These are phyloP conservation scores for Bonia amplexicaulis DNA, from an alignment of 176 grass and related monocot genomes.

Conservation along the genomic window DNA sequence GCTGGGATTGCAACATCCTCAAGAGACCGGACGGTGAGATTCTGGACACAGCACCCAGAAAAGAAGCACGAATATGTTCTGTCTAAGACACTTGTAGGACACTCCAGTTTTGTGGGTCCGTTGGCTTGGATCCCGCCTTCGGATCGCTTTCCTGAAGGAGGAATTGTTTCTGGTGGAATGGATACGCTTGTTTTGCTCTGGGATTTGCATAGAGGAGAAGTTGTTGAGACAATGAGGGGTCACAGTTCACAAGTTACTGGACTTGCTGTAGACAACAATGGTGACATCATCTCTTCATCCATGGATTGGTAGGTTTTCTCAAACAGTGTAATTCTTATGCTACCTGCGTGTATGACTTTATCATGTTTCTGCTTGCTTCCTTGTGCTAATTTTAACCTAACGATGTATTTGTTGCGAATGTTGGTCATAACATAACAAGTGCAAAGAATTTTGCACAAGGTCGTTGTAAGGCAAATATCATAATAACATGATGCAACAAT, in stretches of 20 bases:
- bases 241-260: slow-evolving; percentile 88
- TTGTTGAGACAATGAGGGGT: slow-evolving; percentile 67
- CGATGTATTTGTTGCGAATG: background rate
- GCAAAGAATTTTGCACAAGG: background rate
- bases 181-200: slow-evolving; percentile 73
- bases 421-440: background rate
- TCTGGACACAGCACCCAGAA: slow-evolving; percentile 59
- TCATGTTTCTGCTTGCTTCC: background rate
- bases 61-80: slow-evolving; percentile 54
- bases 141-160: slow-evolving; percentile 72
- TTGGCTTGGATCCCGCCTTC: slow-evolving; percentile 76
- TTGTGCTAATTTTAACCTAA: background rate
- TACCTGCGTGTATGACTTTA: background rate
- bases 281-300: slow-evolving; percentile 91
- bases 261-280: slow-evolving; percentile 71
- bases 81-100: slow-evolving; percentile 74
- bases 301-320: slow-evolving; percentile 69
- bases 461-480: background rate
- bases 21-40: slow-evolving; percentile 63
- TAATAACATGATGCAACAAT: background rate
- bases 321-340: background rate
- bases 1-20: slow-evolving; percentile 81
- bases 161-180: slow-evolving; percentile 88
- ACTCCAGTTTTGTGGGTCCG: slow-evolving; percentile 85
- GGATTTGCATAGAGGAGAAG: slow-evolving; percentile 66